Base-by-base conservation (phyloP, 2,329 filamentous ascomycete species). In the Lachnellula hyalina region DNA sequence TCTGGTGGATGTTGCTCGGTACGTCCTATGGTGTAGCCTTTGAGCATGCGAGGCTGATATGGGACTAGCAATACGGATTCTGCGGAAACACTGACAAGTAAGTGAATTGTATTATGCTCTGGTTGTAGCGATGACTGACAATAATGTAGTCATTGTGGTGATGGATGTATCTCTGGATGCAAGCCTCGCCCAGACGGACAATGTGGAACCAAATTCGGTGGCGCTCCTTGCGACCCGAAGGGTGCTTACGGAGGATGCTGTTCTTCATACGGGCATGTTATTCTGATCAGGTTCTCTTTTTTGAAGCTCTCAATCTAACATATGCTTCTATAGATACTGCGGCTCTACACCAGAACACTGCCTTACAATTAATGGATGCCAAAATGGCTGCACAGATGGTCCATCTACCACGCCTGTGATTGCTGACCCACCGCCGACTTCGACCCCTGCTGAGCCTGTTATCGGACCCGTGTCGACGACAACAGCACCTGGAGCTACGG, bases 1-100 rank as follows among this genome's bases (percentile, higher is more conserved):
- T 70, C 61, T 2, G 75, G 75, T 41, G 66, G 69, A 34, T 78
- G 75, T 61, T 78, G 75, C 63, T 75, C 73, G 44, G 63, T 67
- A 60, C 35, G 66, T 61, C 14, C 25, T 47, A 14, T 14, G 15
- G 28, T 47, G n/a, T 28, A 9, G 19, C 46, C 5, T 42, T 4
- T 45, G 47, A 52, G 12, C 47, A 47, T 14, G 34, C 3, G 47
- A 34, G n/a, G 42, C 53, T 54, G 34, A 60, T 47, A 44, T 12
- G 12, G 15, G 52, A 55, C 36, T 59, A 62, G 58, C 54, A 63
- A 63, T 67, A 66, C 49, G 67, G 69, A 12, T 72, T 71, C 71
- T 77, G 75, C 57, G 76, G 75, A 61, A 70, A 70, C 55, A 72
- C 71, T 38, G 49, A 68, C n/a, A 72, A 53, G 62, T 65, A 53